Evolutionary conservation across 371 early-diverging fungal genomes (phyloP).

Genomic region (Dichotomocladium elegans): DNA sequence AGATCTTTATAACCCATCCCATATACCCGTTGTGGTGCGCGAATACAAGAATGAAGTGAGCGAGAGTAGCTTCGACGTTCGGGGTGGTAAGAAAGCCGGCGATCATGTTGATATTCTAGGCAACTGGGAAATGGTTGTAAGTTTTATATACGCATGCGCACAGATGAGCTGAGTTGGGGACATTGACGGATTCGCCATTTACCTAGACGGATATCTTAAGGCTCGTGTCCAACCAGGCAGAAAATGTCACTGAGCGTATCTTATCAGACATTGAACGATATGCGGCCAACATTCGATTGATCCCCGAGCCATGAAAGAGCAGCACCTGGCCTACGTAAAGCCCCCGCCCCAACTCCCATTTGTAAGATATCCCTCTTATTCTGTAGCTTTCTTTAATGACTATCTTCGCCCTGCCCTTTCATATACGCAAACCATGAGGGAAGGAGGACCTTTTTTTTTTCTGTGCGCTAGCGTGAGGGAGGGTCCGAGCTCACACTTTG

Average conservation of each 20-base stretch:
- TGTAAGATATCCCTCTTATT: too few relatives aligned
- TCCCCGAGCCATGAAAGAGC: not conserved
- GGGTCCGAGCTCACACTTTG: too few relatives aligned
- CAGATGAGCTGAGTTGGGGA: not conserved
- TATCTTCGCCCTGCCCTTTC: too few relatives aligned
- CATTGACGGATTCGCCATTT: too few relatives aligned
- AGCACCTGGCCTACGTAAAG: too few relatives aligned
- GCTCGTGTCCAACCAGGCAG: slow-evolving; percentile 32
- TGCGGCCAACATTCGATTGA: slow-evolving; percentile 22
- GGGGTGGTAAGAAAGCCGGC: slow-evolving; percentile 81
- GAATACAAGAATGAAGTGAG: slow-evolving; percentile 72
- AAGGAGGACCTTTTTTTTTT: too few relatives aligned
- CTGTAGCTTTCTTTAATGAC: too few relatives aligned
- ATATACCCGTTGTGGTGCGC: slow-evolving; percentile 67
- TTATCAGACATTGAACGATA: slow-evolving; percentile 37
- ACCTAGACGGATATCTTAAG: slow-evolving; percentile 35
- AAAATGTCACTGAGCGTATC: slow-evolving; percentile 37
- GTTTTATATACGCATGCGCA: not conserved
- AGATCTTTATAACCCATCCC: slow-evolving; percentile 79
- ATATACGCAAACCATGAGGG: too few relatives aligned
- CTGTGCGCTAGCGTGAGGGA: too few relatives aligned
- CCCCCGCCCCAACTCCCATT: too few relatives aligned
- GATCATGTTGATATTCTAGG: slow-evolving; percentile 90
- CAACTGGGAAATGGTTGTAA: slow-evolving; percentile 48
- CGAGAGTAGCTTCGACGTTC: slow-evolving; percentile 58